Evolutionary conservation across 78 protist genomes (phyloP), one percentile per base, ranked within the genome.

Genomic region (Dictyostelium brefeldianum): DNA sequence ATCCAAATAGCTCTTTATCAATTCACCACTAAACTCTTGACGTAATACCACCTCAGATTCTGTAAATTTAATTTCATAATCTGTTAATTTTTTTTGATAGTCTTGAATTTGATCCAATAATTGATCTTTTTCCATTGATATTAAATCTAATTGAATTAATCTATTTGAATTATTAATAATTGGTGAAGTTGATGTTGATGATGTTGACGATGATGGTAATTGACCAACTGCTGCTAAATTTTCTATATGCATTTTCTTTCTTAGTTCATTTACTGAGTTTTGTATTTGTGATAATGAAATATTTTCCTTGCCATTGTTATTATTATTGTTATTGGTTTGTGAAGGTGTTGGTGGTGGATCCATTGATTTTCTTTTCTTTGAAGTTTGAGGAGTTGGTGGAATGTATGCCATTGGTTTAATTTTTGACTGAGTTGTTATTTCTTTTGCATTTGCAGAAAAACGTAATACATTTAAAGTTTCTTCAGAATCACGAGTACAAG

Each of bases 371-470:
- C 91, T 69, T 62, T 83, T 83, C 46, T 82, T 82, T 47, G 22
- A 56, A 36, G 67, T 20, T 47, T 9, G n/a, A 5, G 81, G 92
- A 27, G 82, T 22, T 50, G 41, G 54, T 78, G 54, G 74, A 27
- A 18, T 15, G 11, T 6, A 11, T 36, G 41, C 27, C 48, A 70
- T 71, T 17, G 29, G 20, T 53, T 91, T 78, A 71, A 91, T 50
- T 47, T 81, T 80, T 15, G 80, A 47, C n/a, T 81, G 80, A 14
- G 90, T 83, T n/a, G 95, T 87, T 29, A 94, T 75, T 48, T 91
- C 93, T 74, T 82, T 80, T 4, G 97, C 97, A 25, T 50, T 74
- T 67, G 97, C 95, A 47, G 95, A 78, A 81, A 97, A 97, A 29
- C 79, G 46, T 51, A 97, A 70, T 5, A 97, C 94, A 67, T 90